Evolutionary conservation across 164 flowering plant species (phyloP).

Genomic region (Cinnamomum micranthum): DNA sequence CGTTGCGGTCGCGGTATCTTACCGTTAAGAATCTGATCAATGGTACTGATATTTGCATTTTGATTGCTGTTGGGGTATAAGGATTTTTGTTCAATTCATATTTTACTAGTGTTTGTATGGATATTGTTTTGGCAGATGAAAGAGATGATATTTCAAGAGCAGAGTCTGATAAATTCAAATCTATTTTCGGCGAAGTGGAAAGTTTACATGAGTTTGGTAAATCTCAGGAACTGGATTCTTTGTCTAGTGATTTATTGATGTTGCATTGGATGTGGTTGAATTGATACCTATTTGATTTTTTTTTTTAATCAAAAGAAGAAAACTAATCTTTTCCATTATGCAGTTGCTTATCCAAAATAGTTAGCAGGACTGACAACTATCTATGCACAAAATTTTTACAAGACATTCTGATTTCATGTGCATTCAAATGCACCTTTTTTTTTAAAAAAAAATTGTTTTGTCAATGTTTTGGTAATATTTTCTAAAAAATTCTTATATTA

Average conservation of each 20-base stretch:
- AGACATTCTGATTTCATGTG: no score
- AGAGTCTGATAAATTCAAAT: conserved; percentile 50
- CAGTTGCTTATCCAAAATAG: no score
- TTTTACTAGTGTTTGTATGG: background rate
- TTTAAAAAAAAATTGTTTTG: no score
- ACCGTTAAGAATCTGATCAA: conserved; percentile 39
- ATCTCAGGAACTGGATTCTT: background rate
- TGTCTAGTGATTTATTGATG: background rate
- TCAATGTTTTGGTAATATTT: no score
- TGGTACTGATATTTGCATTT: conserved; percentile 20
- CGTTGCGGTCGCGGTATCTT: conserved; percentile 47
- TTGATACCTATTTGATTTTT: no score
- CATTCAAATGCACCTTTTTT: no score
- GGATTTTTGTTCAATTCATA: background rate
- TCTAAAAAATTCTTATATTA: no score
- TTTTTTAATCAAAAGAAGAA: no score
- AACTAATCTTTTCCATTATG: no score
- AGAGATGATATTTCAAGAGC: conserved; percentile 49
- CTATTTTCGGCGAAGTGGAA: conserved; percentile 59
- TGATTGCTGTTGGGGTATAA: background rate
- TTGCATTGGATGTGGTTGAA: background rate
- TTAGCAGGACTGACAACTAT: no score
- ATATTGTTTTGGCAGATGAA: conserved; percentile 40
- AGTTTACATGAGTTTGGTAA: conserved; percentile 62
- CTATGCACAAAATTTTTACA: no score